These are phyloP conservation scores for Dillenia suffruticosa DNA, from an alignment of 164 flowering plant genomes.

Conservation along the genomic window DNA sequence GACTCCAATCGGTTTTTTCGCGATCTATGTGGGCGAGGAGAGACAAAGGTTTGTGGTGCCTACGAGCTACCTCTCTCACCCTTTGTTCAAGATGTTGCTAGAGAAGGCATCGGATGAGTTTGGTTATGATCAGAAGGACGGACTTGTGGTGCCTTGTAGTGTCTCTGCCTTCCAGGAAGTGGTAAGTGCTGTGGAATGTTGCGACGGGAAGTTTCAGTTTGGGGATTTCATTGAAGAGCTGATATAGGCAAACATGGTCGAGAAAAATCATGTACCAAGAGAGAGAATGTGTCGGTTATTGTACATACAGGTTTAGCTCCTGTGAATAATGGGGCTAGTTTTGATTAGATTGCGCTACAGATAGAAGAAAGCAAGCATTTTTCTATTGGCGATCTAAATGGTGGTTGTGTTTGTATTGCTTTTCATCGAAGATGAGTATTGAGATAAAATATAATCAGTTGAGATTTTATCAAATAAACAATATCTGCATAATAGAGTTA, in stretches of 20 bases:
- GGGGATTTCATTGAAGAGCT: conserved; percentile 67
- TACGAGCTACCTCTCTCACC: conserved; percentile 65
- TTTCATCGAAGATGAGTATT: no score
- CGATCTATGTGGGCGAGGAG: conserved; percentile 77
- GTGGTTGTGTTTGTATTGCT: no score
- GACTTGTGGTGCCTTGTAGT: conserved; percentile 72
- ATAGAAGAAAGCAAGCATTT: no score
- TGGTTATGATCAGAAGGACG: conserved; percentile 59
- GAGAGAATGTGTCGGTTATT: no score
- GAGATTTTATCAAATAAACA: no score
- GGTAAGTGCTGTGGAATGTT: conserved; percentile 55
- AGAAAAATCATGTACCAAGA: no score
- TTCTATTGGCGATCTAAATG: no score
- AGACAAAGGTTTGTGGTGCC: conserved; percentile 68
- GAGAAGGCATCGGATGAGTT: conserved; percentile 74
- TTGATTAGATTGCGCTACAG: no score
- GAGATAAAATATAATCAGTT: no score
- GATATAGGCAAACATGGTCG: conserved; percentile 12
- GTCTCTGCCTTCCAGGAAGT: conserved; percentile 68
- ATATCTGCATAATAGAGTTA: no score
- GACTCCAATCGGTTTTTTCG: conserved; percentile 61
- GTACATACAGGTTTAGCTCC: no score
- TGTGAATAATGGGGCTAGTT: no score
- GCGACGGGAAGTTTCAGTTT: conserved; percentile 65
- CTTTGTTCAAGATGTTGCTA: conserved; percentile 81